Conservation (phyloP, 2,329 filamentous ascomycete species). For the Stromatinia cepivora region DNA sequence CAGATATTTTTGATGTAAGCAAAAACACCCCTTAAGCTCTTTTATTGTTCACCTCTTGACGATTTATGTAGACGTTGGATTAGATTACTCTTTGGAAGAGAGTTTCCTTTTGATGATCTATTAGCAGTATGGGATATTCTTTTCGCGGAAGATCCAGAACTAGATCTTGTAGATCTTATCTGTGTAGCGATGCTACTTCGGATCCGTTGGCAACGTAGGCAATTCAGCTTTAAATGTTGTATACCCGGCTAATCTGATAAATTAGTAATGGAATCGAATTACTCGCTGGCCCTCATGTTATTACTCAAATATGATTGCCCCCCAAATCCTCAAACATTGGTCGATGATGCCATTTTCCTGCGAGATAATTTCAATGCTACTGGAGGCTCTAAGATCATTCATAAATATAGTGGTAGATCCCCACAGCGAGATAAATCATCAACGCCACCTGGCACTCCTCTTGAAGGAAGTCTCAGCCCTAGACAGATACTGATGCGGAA, state of each 20-base stretch:
- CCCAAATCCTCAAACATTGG: constrained; percentile 73
- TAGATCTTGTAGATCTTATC: constrained; percentile 84
- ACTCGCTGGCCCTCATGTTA: constrained; percentile 78
- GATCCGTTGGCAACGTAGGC: constrained; percentile 82
- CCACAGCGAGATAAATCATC: constrained; percentile 42
- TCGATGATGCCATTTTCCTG: constrained; percentile 80
- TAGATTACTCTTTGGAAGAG: constrained; percentile 84
- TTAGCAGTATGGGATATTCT: constrained; percentile 87
- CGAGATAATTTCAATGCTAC: constrained; percentile 61
- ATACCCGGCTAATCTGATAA: background rate
- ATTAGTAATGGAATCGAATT: constrained; percentile 84
- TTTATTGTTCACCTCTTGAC: constrained; percentile 18
- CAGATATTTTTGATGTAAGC: constrained; percentile 91
- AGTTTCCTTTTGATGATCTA: constrained; percentile 85
- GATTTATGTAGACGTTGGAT: constrained; percentile 68
- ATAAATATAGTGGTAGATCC: constrained; percentile 65
- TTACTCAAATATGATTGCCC: constrained; percentile 73
- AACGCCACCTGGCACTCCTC: constrained; percentile 37
- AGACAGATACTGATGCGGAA: constrained; percentile 31
- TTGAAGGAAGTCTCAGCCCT: constrained; percentile 34
- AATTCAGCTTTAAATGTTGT: background rate
- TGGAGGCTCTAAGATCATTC: constrained; percentile 65
- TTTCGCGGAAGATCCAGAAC: constrained; percentile 78
- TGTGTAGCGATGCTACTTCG: constrained; percentile 91
- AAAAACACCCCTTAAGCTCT: constrained; percentile 14